Evolutionary conservation across 345 rosid genomes (phyloP), one percentile per base, ranked within the genome.

Genomic region (Acer campestre): DNA sequence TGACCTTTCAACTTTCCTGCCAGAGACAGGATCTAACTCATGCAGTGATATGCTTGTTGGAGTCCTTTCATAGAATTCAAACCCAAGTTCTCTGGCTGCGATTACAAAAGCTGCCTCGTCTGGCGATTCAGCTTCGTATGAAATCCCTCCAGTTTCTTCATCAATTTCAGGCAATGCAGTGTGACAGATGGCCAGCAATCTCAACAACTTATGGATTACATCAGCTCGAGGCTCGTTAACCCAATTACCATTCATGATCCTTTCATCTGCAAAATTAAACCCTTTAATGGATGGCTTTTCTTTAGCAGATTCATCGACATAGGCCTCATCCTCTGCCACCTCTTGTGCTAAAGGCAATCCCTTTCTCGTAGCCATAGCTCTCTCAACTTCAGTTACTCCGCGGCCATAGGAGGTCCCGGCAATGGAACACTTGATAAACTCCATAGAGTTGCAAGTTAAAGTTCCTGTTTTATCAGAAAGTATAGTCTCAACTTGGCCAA

Each of bases 101-200:
- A 93, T 89, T 61, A 95, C 95, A 23, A 95, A 95, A 6, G 99
- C 95, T 59, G 99, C 98, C 86, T 95, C 99, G 79, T 95, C 99
- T 17, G 99, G 99, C 67, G 98, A 93, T 82, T 95, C 99, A 29
- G 99, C 99, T 77, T 95, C 99, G 35, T 95, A 95, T 38, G 96
- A 83, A 70, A 87, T 79, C 63, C 49, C 64, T 49, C 93, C 97
- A 2, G 84, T 88, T 70, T 87, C 98, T 86, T 89, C 98, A 83
- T 95, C 97, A 31, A 80, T 84, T 62, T 95, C 99, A 0, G 99
- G 99, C 75, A 95, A 84, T 23, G 98, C 97, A 61, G 99, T 95
- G 80, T 95, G 99, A 82, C 99, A 95, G 61, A 87, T 80, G n/a
- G 99, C 99, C 53, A 95, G 79, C 76, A 93, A 78, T 46, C 88